Evolutionary conservation across 75 land plant species (phyloP).

Genomic region (Adiantum capillusveneris): DNA sequence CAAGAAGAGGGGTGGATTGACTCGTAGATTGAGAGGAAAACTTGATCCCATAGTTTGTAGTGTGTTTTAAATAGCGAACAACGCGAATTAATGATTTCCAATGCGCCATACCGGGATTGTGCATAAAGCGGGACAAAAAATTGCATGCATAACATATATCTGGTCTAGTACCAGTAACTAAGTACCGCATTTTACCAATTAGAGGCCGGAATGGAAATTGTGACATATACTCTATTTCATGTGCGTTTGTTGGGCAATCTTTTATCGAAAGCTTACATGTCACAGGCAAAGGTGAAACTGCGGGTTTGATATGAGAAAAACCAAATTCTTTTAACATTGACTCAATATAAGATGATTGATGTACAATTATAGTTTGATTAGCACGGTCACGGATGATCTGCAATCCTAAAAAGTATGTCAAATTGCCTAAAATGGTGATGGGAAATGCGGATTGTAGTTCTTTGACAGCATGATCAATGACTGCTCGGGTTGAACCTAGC

Average conservation of each 20-base stretch:
- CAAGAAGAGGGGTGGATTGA: neutral
- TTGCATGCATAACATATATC: neutral
- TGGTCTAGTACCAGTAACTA: neutral
- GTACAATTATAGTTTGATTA: too few species aligned
- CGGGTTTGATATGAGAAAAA: neutral
- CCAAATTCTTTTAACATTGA: too few species aligned
- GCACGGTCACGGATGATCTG: too few species aligned
- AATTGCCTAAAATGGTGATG: too few species aligned
- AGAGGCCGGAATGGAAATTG: neutral
- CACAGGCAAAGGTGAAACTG: neutral
- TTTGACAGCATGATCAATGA: too few species aligned
- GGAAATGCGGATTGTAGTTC: too few species aligned
- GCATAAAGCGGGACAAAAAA: neutral
- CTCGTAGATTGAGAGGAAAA: conserved; percentile 1
- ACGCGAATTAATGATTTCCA: neutral
- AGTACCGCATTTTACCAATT: neutral
- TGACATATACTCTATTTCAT: neutral
- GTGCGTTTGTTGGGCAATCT: neutral
- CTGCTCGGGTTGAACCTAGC: too few species aligned
- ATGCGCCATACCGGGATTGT: neutral
- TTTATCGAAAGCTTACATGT: neutral
- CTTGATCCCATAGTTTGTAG: neutral
- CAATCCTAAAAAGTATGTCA: too few species aligned
- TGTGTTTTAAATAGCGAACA: neutral
- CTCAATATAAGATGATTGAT: too few species aligned